Evolutionary conservation across 1,139 yeast species (phyloP).

Genomic region (Taphrina pruni): DNA sequence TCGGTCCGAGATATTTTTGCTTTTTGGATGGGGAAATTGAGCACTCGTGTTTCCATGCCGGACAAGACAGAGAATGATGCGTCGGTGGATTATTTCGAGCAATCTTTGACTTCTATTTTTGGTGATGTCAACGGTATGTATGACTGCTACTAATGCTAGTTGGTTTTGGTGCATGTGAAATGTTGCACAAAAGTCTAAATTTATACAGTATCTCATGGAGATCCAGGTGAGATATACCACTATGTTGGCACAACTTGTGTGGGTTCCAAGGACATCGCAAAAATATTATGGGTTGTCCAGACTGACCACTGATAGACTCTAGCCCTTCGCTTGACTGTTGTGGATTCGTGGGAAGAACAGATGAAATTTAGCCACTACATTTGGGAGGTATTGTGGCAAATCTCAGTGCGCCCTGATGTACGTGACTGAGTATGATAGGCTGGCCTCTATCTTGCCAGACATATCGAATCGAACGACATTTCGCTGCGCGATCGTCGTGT

Average conservation of each 20-base stretch:
- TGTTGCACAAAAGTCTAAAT: too few relatives aligned
- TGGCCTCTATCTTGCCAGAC: slow-evolving; percentile 11
- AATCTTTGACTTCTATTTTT: slow-evolving; percentile 27
- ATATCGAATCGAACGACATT: slow-evolving; percentile 8
- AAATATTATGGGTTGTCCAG: too few relatives aligned
- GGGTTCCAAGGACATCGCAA: neutral
- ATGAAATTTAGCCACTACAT: slow-evolving; percentile 29
- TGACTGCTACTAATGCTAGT: neutral
- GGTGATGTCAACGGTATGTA: slow-evolving; percentile 25
- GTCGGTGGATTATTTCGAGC: slow-evolving; percentile 2
- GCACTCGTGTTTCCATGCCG: too few relatives aligned
- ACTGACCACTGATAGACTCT: slow-evolving; percentile 4
- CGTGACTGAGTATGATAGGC: slow-evolving; percentile 10
- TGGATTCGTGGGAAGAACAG: slow-evolving; percentile 19
- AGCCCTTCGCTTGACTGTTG: slow-evolving; percentile 7
- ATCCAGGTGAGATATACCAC: slow-evolving; percentile 19
- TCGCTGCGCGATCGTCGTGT: slow-evolving; percentile 1
- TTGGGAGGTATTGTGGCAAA: slow-evolving; percentile 16
- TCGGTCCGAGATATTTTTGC: too few relatives aligned
- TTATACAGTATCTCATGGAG: slow-evolving; percentile 31
- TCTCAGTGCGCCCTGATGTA: too few relatives aligned
- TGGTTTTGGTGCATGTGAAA: too few relatives aligned
- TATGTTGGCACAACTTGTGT: slow-evolving; percentile 1
- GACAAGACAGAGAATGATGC: neutral
- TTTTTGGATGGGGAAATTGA: too few relatives aligned